These are phyloP conservation scores for Metrosideros polymorpha DNA, from an alignment of 441 rosid genomes.

Conservation along the genomic window DNA sequence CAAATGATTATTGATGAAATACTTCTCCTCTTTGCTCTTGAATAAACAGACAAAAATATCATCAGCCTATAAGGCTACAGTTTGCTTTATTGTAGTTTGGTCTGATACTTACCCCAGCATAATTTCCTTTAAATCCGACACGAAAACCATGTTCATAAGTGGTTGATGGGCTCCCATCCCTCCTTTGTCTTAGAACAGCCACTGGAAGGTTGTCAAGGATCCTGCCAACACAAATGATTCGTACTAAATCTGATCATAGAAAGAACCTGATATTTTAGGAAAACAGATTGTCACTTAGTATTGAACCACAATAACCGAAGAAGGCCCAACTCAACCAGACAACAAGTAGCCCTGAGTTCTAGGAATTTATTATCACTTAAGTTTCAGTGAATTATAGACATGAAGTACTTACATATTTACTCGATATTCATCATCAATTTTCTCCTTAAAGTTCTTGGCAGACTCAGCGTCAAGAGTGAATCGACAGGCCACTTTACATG, in stretches of 20 bases:
- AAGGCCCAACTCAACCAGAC: neutral
- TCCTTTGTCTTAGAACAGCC: slow-evolving; percentile 86
- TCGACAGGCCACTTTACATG: slow-evolving; percentile 70
- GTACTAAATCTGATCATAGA: neutral
- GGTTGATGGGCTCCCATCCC: slow-evolving; percentile 71
- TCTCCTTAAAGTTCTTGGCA: slow-evolving; percentile 84
- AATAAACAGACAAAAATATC: slow-evolving; percentile 3
- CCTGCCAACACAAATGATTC: slow-evolving; percentile 35
- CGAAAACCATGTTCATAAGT: slow-evolving; percentile 91
- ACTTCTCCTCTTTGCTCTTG: slow-evolving; percentile 95
- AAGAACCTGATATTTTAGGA: neutral
- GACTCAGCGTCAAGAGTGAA: slow-evolving; percentile 50
- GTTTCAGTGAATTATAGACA: neutral
- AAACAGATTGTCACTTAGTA: neutral
- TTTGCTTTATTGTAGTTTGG: neutral
- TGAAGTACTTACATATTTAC: slow-evolving; percentile 67
- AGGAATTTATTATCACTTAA: neutral
- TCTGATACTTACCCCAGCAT: slow-evolving; percentile 62
- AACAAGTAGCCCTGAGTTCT: neutral
- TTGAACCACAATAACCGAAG: neutral
- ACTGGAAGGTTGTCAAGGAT: slow-evolving; percentile 96
- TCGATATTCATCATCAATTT: slow-evolving; percentile 86
- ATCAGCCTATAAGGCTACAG: neutral
- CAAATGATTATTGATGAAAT: slow-evolving; percentile 87
- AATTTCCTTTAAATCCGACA: slow-evolving; percentile 91